These are phyloP conservation scores for Candida frijolesensis DNA, from an alignment of 1,139 yeast species.

Conservation along the genomic window DNA sequence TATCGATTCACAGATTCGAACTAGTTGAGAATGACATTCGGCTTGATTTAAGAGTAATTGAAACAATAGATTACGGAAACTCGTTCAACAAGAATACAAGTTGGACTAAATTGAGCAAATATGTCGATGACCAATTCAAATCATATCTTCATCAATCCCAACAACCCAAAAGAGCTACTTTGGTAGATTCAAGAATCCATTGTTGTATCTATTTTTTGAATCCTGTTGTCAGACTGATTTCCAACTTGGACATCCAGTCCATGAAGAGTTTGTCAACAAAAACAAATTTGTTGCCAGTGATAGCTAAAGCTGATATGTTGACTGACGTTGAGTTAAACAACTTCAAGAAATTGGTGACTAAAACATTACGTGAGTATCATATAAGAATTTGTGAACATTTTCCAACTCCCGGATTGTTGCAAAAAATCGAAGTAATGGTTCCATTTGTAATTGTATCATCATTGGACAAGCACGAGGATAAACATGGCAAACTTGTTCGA, in stretches of 20 bases:
- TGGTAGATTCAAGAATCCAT: conserved; percentile 67
- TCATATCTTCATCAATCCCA: conserved; percentile 63
- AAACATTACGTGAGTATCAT: conserved; percentile 45
- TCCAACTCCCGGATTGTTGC: conserved; percentile 26
- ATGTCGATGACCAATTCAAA: conserved; percentile 63
- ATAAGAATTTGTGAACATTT: conserved; percentile 63
- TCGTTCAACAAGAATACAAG: conserved; percentile 46
- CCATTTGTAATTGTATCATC: conserved; percentile 71
- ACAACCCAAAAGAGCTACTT: conserved; percentile 61
- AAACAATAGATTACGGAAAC: conserved; percentile 35
- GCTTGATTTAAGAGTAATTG: conserved; percentile 49
- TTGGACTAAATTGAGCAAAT: conserved; percentile 61
- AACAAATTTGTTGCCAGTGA: conserved; percentile 75
- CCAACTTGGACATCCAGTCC: conserved; percentile 63
- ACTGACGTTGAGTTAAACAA: conserved; percentile 39
- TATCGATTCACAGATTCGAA: conserved; percentile 36
- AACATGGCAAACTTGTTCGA: conserved; percentile 44
- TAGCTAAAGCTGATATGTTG: conserved; percentile 74
- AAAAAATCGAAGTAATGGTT: conserved; percentile 21
- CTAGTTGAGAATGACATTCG: conserved; percentile 55
- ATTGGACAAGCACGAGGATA: conserved; percentile 28
- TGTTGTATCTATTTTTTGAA: conserved; percentile 73
- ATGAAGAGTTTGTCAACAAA: conserved; percentile 67
- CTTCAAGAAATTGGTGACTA: conserved; percentile 49
- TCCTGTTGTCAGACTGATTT: conserved; percentile 56